phyloP scores from a whole-genome alignment of 1,284 basidiomycete species.

The Moniliophthora roreri region DNA sequence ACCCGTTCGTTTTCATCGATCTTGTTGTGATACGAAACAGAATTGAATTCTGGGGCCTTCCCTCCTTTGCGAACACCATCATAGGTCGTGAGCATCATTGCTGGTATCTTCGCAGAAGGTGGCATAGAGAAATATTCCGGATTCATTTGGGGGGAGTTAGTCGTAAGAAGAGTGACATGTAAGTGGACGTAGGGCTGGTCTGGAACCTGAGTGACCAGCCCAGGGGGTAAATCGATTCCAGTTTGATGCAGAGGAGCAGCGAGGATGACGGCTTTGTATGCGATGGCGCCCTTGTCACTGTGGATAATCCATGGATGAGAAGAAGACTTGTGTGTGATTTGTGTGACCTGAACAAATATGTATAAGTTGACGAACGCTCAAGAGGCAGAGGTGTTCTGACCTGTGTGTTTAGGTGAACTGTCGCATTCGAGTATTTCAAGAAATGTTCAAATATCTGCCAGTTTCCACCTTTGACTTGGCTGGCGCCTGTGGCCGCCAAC shows the following conservation, averaged over 20 bases:
- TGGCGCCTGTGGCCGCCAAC: conserved; percentile 73
- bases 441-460: conserved; percentile 86
- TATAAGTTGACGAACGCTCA: conserved; percentile 1
- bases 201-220: conserved; percentile 53
- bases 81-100: conserved; percentile 73
- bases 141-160: conserved; percentile 62
- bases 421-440: conserved; percentile 67
- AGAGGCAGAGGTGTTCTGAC: conserved; percentile 37
- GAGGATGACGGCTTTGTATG: conserved; percentile 71
- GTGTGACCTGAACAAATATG: conserved; percentile 42
- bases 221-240: conserved; percentile 48
- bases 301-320: conserved; percentile 49
- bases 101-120: conserved; percentile 49
- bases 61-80: conserved; percentile 51
- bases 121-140: conserved; percentile 73
- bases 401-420: conserved; percentile 65
- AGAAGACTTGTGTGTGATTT: conserved; percentile 41
- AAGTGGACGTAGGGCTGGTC: conserved; percentile 78
- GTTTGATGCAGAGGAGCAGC: conserved; percentile 76
- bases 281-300: conserved; percentile 37
- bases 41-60: conserved; percentile 81
- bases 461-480: conserved; percentile 79
- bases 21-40: conserved; percentile 80
- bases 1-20: conserved; percentile 61
- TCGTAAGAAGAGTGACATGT: conserved; percentile 88